Conservation (phyloP, 164 flowering plant species). For the Magnolia changhungtana region DNA sequence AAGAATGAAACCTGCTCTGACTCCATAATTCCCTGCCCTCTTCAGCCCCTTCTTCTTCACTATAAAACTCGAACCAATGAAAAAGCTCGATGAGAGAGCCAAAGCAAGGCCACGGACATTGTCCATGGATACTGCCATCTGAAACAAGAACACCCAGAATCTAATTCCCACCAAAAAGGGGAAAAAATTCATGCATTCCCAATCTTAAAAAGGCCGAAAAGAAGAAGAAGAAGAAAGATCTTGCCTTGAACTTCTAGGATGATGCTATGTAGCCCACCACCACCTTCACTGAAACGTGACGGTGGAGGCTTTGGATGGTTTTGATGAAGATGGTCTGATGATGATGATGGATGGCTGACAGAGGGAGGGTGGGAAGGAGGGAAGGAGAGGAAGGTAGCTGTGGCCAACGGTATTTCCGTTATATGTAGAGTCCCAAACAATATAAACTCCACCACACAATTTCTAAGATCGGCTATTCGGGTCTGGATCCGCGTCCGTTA, state of each 20-base stretch:
- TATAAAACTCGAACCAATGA: slow-evolving; percentile 85
- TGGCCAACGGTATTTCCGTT: slow-evolving; percentile 28
- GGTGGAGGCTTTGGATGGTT: not conserved
- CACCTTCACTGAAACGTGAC: not conserved
- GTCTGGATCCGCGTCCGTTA: too few species aligned
- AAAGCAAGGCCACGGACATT: slow-evolving; percentile 41
- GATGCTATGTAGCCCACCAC: not conserved
- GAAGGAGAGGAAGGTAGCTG: not conserved
- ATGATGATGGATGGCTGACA: not conserved
- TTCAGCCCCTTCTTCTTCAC: slow-evolving; percentile 78
- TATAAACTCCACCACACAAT: too few species aligned
- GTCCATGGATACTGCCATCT: not conserved
- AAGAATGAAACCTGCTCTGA: slow-evolving; percentile 42
- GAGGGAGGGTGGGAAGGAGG: not conserved
- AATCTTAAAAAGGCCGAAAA: not conserved
- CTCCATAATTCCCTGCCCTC: slow-evolving; percentile 55
- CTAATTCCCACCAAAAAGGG: not conserved
- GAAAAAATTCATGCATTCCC: not conserved
- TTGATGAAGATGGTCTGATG: not conserved
- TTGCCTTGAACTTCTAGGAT: not conserved
- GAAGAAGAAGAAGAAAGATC: not conserved
- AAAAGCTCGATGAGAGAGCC: slow-evolving; percentile 79
- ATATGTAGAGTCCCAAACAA: slow-evolving; percentile 17
- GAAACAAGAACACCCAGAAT: not conserved
- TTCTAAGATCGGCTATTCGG: too few species aligned